Base-by-base conservation (phyloP, 495 filamentous ascomycete genomes). In the Xylaria longipes region DNA sequence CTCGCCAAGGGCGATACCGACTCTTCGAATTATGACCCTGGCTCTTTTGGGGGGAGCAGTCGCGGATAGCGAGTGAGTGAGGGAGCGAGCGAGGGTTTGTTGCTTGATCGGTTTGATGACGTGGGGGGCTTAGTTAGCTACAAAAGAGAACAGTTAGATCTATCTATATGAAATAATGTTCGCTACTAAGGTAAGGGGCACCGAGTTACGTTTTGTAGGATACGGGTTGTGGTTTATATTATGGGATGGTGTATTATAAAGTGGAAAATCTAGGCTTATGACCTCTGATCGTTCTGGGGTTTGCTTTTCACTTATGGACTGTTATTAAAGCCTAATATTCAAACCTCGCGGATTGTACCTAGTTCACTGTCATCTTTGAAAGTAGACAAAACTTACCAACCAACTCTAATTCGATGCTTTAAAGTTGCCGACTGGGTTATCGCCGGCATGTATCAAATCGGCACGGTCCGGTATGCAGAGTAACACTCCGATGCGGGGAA, bases 41-140 rank as follows among this genome's bases (percentile, higher is more conserved):
- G 48, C 8, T 57, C 33, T 41, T 68, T 57, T 31, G 50, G 50
- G 29, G 65, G 65, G 37, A 68, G 50, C 8, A 57, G 65, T 31
- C 78, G 22, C 17, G 76, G 74, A 4, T 70, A 25, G 22, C 27
- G 48, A 25, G 48, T 1, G 9, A n/a, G 20, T 2, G 45, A 48
- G 45, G 15, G 5, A 15, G 45, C 2, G 45, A n/a, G 50, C n/a
- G n/a, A n/a, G n/a, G 39, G 5, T 41, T 41, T 41, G 5, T 41
- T 12, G 39, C 5, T 27, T 15, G 25, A 25, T 29, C 1, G 9
- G n/a, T 25, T 29, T 29, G n/a, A 25, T 41, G 9, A 48, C 2
- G 6, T 48, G 5, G 45, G 45, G 20, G 20, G 20, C 17, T 14
- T 52, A 50, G 48, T 3, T 52, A 5, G 3, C 6, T 22, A 9